Conservation (phyloP, 2,329 filamentous ascomycete genomes). For the Ophiostoma populinum region DNA sequence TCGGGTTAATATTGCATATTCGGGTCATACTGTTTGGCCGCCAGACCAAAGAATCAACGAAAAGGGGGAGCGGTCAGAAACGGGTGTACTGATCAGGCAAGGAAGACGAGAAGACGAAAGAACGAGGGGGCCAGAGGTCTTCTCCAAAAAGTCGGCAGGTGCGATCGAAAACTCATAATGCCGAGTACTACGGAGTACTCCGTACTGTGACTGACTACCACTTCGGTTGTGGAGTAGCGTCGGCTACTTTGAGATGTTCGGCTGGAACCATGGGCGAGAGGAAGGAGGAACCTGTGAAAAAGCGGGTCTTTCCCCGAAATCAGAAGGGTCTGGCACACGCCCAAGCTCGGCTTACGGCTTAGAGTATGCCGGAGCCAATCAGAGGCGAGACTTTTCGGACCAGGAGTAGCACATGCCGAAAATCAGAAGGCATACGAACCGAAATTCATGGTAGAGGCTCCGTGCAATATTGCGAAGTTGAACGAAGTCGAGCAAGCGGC, state of each 20-base stretch:
- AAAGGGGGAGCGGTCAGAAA: constrained; percentile 1
- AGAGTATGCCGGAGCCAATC: constrained; percentile 5
- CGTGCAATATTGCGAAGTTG: no score
- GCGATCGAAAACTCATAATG: neutral
- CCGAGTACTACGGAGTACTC: no score
- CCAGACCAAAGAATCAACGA: no score
- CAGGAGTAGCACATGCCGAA: constrained; percentile 3
- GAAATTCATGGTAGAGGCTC: no score
- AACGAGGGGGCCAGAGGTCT: neutral
- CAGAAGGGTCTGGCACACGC: constrained; percentile 3
- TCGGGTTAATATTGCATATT: constrained; percentile 7
- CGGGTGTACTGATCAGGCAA: no score
- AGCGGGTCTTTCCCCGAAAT: constrained; percentile 1
- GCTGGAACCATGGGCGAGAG: constrained; percentile 3
- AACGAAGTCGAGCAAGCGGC: no score
- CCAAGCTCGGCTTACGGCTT: constrained; percentile 7
- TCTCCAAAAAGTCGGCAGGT: no score
- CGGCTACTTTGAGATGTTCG: constrained; percentile 4
- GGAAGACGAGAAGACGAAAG: no score
- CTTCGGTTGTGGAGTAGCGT: constrained; percentile 4
- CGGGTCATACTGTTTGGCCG: constrained; percentile 3
- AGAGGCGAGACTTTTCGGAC: neutral
- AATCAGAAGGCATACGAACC: no score
- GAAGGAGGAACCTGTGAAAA: constrained; percentile 1
- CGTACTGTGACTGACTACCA: no score